phyloP scores from a whole-genome alignment of 352 stramenopile genomes.

The Phytophthora multivora region DNA sequence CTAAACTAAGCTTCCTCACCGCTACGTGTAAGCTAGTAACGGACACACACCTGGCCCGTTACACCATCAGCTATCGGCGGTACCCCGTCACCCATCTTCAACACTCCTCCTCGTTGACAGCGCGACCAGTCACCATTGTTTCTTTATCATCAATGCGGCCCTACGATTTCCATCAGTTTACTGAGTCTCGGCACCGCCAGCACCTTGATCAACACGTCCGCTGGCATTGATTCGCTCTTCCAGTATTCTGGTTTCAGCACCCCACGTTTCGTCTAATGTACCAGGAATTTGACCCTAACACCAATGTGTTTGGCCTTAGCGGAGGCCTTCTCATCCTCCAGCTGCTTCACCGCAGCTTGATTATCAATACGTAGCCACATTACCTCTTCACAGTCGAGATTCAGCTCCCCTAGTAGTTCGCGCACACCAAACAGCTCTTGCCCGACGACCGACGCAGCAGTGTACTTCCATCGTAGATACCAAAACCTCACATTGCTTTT shows the following conservation, averaged over 20 bases:
- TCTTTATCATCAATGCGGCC: no score
- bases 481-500: no score
- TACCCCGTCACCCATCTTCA: no score
- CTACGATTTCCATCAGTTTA: no score
- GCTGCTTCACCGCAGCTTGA: slow-evolving; percentile 7
- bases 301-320: slow-evolving; percentile 25
- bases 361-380: slow-evolving; percentile 8
- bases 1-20: no score
- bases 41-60: no score
- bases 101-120: no score
- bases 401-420: slow-evolving; percentile 11
- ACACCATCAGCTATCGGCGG: no score
- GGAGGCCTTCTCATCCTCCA: background rate
- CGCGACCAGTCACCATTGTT: no score
- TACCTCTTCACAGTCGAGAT: background rate
- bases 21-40: no score
- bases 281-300: slow-evolving; percentile 18
- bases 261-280: background rate
- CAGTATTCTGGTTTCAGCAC: slow-evolving; percentile 8
- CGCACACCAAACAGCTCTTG: slow-evolving; percentile 13
- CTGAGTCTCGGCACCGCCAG: background rate
- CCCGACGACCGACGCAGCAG: no score
- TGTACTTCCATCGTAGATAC: no score
- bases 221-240: slow-evolving; percentile 5
- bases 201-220: slow-evolving; percentile 21